Evolutionary conservation across 2,329 filamentous ascomycete species (phyloP).

Genomic region (Alternaria novae-zelandiae): DNA sequence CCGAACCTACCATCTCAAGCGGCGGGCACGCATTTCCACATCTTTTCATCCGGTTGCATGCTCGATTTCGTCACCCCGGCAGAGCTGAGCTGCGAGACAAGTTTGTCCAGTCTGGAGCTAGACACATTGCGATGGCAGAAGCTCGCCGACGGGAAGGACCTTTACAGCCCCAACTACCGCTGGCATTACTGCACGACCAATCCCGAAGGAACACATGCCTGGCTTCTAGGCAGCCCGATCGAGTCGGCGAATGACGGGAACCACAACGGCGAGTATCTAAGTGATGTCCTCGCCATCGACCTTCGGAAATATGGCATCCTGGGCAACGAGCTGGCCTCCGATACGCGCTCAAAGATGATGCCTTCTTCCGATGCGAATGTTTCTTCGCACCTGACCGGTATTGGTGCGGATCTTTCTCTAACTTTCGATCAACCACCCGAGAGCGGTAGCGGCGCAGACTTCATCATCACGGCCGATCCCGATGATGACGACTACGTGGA

Average conservation of each 20-base stretch:
- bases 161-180: slow-evolving; percentile 88
- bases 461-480: slow-evolving; percentile 86
- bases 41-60: slow-evolving; percentile 89
- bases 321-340: slow-evolving; percentile 70
- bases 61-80: slow-evolving; percentile 95
- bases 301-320: slow-evolving; percentile 89
- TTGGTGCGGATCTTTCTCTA: slow-evolving; percentile 83
- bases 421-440: slow-evolving; percentile 89
- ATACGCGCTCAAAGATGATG: slow-evolving; percentile 51
- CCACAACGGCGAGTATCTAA: slow-evolving; percentile 86
- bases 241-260: slow-evolving; percentile 71
- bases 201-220: slow-evolving; percentile 92
- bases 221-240: slow-evolving; percentile 90
- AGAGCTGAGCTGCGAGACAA: slow-evolving; percentile 88
- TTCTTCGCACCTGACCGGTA: slow-evolving; percentile 61
- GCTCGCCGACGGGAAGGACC: slow-evolving; percentile 89
- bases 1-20: slow-evolving; percentile 86
- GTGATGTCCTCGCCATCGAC: slow-evolving; percentile 93
- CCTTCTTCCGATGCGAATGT: slow-evolving; percentile 61
- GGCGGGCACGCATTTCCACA: slow-evolving; percentile 92
- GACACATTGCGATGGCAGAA: slow-evolving; percentile 91
- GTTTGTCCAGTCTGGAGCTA: slow-evolving; percentile 86
- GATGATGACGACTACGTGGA: slow-evolving; percentile 75
- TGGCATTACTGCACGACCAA: slow-evolving; percentile 99
- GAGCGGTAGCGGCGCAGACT: slow-evolving; percentile 85